Percentiles rank a stretch among this genome's conserved stretches.
Conservation (phyloP, 306 rosid genomes). For the Mimosa bimucronata region DNA sequence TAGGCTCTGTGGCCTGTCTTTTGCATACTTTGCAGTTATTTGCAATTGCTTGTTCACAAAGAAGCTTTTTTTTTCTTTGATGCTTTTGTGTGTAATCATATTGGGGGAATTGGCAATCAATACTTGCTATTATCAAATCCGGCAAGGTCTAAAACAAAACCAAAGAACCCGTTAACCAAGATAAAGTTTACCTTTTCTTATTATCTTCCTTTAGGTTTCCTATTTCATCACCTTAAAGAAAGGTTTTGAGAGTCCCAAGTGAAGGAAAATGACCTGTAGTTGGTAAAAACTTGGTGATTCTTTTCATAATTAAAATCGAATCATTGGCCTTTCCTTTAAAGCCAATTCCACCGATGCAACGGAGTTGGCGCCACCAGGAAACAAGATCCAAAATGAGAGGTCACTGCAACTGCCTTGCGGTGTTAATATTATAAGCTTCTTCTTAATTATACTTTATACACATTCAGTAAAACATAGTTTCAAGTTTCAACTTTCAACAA, state of each 20-base stretch:
- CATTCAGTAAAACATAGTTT: background rate
- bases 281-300: background rate
- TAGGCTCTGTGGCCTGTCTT: no score
- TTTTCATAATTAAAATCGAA: background rate
- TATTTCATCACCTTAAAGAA: background rate
- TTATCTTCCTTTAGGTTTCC: background rate
- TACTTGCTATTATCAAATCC: background rate
- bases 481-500: background rate
- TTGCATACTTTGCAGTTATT: background rate
- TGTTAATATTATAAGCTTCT: slow-evolving; percentile 1
- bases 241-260: background rate
- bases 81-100: background rate
- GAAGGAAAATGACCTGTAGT: background rate
- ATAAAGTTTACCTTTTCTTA: slow-evolving; percentile 17
- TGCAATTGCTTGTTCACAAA: background rate
- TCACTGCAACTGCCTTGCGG: background rate
- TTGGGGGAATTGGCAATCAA: background rate
- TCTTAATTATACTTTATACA: no score
- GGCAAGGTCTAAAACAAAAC: background rate
- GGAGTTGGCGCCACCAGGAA: slow-evolving; percentile 23
- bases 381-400: slow-evolving; percentile 30
- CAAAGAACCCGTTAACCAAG: background rate
- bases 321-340: background rate
- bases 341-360: slow-evolving; percentile 14
- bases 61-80: background rate